A percentile compares a stretch with the other conserved stretches of the same genome.
These are phyloP conservation scores for Acanthochlamys bracteata DNA, from an alignment of 106 monocot genomes.

Conservation along the genomic window DNA sequence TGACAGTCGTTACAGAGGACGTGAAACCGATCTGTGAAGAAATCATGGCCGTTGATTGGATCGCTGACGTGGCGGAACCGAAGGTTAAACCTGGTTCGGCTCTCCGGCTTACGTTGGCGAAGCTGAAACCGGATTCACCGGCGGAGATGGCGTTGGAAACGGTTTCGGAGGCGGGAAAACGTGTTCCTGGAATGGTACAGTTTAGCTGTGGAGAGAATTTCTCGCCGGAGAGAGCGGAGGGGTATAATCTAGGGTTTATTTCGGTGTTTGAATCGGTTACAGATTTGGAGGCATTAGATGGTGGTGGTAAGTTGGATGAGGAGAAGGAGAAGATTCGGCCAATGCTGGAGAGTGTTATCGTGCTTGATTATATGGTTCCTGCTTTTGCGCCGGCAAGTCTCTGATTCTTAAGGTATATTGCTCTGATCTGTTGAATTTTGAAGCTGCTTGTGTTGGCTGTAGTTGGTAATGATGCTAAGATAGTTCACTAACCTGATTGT, in stretches of 20 bases:
- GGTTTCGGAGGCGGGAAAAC: constrained; percentile 6
- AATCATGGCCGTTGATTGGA: constrained; percentile 82
- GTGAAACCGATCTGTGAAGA: constrained; percentile 65
- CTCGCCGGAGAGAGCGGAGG: constrained; percentile 85
- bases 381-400: constrained; percentile 14
- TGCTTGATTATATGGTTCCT: constrained; percentile 53
- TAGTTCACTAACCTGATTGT: no score
- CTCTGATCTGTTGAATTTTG: no score
- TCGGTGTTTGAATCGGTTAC: constrained; percentile 44
- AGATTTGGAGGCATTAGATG: constrained; percentile 41
- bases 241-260: constrained; percentile 55
- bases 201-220: constrained; percentile 80
- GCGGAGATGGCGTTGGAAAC: constrained; percentile 13
- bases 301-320: constrained; percentile 30
- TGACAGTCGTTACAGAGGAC: constrained; percentile 42
- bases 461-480: no score
- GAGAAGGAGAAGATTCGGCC: constrained; percentile 64
- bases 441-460: no score
- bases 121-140: constrained; percentile 34
- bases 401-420: background rate
- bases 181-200: constrained; percentile 5
- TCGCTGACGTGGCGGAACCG: constrained; percentile 16
- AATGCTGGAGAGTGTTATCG: constrained; percentile 53
- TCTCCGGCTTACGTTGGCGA: constrained; percentile 55
- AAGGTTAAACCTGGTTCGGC: constrained; percentile 19